Evolutionary conservation across 2,329 filamentous ascomycete genomes (phyloP).

Genomic region (Sporothrix phasma): DNA sequence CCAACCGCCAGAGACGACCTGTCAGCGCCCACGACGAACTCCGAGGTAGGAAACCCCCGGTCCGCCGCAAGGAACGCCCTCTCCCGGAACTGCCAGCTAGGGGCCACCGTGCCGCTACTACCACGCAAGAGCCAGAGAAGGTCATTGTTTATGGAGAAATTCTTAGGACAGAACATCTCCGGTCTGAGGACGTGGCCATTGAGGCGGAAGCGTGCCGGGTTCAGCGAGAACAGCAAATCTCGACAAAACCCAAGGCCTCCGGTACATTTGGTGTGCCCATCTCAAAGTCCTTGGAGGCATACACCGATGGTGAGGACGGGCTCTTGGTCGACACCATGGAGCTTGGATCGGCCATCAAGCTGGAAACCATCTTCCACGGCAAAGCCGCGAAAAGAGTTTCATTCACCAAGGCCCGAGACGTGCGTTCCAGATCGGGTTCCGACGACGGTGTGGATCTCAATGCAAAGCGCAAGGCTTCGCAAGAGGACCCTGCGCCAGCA

Average conservation of each 20-base stretch:
- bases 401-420: background rate
- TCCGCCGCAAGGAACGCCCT: background rate
- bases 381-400: background rate
- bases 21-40: background rate
- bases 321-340: constrained; percentile 7
- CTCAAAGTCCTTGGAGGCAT: constrained; percentile 12
- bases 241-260: background rate
- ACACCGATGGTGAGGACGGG: constrained; percentile 9
- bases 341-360: constrained; percentile 1
- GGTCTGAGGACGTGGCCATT: too few species aligned
- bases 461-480: background rate
- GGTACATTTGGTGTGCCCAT: constrained; percentile 17
- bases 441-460: background rate
- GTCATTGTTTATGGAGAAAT: too few species aligned
- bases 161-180: too few species aligned
- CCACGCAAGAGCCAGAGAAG: too few species aligned
- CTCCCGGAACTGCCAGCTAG: background rate
- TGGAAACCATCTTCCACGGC: constrained; percentile 1
- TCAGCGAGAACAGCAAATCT: background rate
- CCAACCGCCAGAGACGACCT: background rate
- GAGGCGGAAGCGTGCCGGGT: background rate
- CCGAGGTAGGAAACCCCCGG: background rate
- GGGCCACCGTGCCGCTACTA: background rate
- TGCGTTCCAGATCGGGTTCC: background rate
- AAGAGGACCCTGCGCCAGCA: background rate